Conservation (phyloP, 352 stramenopile genomes). For the Globisporangium lucens region DNA sequence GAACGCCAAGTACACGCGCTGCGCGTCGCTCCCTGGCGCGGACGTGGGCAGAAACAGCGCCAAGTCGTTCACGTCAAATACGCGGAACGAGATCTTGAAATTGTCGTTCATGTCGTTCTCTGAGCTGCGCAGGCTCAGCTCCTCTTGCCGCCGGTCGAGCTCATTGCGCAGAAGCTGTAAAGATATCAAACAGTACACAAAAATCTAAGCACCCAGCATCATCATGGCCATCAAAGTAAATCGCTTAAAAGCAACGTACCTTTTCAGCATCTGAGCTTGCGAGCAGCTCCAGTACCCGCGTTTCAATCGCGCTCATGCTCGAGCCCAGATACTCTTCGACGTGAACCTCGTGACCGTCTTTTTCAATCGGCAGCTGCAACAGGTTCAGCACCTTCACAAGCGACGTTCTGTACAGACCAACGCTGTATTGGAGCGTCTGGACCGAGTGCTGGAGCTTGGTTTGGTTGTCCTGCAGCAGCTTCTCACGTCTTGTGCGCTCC, state of each 20-base stretch:
- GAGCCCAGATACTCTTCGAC: constrained; percentile 39
- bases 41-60: constrained; percentile 84
- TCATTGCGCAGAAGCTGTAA: constrained; percentile 48
- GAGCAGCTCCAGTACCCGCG: constrained; percentile 53
- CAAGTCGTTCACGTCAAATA: constrained; percentile 79
- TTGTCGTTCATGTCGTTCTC: constrained; percentile 56
- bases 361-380: constrained; percentile 37
- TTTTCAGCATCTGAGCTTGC: constrained; percentile 58
- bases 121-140: constrained; percentile 58
- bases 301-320: constrained; percentile 50
- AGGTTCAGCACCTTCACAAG: constrained; percentile 55
- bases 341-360: constrained; percentile 27
- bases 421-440: constrained; percentile 46
- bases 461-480: constrained; percentile 60
- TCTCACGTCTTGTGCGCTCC: constrained; percentile 61
- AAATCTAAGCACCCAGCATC: neutral
- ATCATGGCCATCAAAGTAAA: neutral
- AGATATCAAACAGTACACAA: neutral
- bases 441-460: constrained; percentile 66
- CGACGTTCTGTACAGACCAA: constrained; percentile 52
- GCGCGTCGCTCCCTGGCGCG: constrained; percentile 62
- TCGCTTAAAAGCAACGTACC: constrained; percentile 21
- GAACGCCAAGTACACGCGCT: constrained; percentile 85
- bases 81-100: constrained; percentile 87
- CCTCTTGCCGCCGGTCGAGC: constrained; percentile 51